Evolutionary conservation across 2,329 filamentous ascomycete genomes (phyloP).

Genomic region (Rhynchosporium secalis): DNA sequence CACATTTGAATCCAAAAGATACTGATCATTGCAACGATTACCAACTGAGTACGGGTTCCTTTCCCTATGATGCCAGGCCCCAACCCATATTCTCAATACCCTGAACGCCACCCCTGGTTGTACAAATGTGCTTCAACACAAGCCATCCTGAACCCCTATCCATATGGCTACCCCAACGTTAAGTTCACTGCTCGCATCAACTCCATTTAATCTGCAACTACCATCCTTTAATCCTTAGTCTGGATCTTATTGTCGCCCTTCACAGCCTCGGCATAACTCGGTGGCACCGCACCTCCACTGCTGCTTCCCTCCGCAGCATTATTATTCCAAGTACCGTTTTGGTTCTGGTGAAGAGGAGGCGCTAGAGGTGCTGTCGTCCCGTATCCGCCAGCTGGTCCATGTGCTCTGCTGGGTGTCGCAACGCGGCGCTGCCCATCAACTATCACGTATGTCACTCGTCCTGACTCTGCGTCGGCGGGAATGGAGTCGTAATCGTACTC

Average conservation of each 20-base stretch:
- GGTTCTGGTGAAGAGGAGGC: constrained; percentile 39
- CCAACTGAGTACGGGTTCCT: background rate
- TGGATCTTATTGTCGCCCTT: constrained; percentile 92
- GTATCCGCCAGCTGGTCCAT: constrained; percentile 28
- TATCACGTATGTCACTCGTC: constrained; percentile 76
- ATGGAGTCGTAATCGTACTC: constrained; percentile 71
- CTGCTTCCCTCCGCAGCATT: constrained; percentile 39
- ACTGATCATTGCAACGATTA: background rate
- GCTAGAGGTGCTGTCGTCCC: constrained; percentile 40
- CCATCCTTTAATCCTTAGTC: constrained; percentile 37
- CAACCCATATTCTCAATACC: background rate
- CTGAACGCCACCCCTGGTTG: constrained; percentile 11
- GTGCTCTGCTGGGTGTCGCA: constrained; percentile 3
- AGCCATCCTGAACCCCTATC: constrained; percentile 6
- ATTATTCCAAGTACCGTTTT: constrained; percentile 37
- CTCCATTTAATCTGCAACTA: background rate
- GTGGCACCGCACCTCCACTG: constrained; percentile 59
- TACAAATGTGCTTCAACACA: constrained; percentile 13
- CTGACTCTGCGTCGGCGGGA: constrained; percentile 54
- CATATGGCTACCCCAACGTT: background rate
- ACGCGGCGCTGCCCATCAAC: constrained; percentile 43
- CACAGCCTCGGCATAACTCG: constrained; percentile 87
- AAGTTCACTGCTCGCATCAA: background rate
- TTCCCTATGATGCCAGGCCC: constrained; percentile 8
- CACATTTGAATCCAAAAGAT: background rate